Base-by-base conservation (phyloP, 371 early-diverging fungal genomes). In the Actinomortierella wolfii region DNA sequence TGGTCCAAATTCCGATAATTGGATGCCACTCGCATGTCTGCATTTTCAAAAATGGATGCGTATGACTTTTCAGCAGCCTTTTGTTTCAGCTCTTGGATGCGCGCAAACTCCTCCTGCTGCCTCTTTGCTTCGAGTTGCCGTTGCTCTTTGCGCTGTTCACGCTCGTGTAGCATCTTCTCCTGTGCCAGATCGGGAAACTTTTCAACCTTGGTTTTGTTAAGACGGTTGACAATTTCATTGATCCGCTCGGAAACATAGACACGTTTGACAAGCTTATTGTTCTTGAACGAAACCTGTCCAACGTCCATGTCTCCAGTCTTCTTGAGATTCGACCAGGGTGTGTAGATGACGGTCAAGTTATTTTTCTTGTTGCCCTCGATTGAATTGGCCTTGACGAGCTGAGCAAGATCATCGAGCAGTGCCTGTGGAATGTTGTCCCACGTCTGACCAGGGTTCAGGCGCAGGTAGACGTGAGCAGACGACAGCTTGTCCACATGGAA, bases 401-500 rank as follows among this genome's bases (percentile, higher is more conserved):
- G 98, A 2, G 94, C 98, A 26, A 88, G 81, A 63, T 98, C 98
- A 43, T 82, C 79, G 9, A 98, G 78, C 15, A 96, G 85, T 2
- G 53, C 75, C 56, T 83, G 64, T 0, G 93, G 90, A 25, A 98
- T 92, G 57, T 80, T 78, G 14, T 92, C 90, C 97, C 92, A 96
- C 0, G 86, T 83, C 66, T 89, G 87, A 1, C 86, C 92, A 0
- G 79, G 76, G 14, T 82, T 68, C 45, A 96, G 76, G 0, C 97
- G 88, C 49, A 97, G 86, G 68, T 98, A 98, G 4, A 97, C 95
- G 87, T 98, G 98, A 4, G 98, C 98, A 59, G 94, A 94, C 5
- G 95, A 94, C 18, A 97, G 81, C 78, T 97, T 97, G 79, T 97
- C 97, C 21, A 93, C 97, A 82, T 98, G 98, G 78, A 98, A 96